Evolutionary conservation across 2,329 filamentous ascomycete species (phyloP).

Genomic region (Cladophialophora exuberans): DNA sequence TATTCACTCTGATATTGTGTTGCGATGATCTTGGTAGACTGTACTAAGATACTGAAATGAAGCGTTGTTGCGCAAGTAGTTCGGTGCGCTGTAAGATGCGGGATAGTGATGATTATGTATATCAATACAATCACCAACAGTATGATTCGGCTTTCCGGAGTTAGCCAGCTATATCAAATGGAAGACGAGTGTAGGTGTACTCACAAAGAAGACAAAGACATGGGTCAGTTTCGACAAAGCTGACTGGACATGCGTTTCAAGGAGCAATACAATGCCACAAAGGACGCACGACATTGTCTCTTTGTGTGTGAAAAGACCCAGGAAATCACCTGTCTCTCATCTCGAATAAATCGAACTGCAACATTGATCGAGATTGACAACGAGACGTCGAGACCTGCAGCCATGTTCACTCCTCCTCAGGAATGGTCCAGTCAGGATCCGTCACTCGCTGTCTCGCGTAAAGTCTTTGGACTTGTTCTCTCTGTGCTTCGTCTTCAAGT

Average conservation of each 20-base stretch:
- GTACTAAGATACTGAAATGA: no score
- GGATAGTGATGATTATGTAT: no score
- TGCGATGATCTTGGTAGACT: no score
- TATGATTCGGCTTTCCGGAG: background rate
- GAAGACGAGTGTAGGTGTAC: background rate
- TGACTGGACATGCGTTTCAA: no score
- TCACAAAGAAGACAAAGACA: background rate
- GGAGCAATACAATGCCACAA: no score
- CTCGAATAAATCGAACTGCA: no score
- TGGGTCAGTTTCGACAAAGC: background rate
- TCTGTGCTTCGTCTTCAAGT: slow-evolving; percentile 24
- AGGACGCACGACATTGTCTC: no score
- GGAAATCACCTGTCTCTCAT: no score
- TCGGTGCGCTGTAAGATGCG: no score
- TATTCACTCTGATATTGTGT: no score
- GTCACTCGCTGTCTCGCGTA: slow-evolving; percentile 16
- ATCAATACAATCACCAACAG: no score
- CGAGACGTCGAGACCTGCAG: background rate
- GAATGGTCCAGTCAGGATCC: background rate
- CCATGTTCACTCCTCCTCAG: background rate
- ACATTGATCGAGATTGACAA: background rate
- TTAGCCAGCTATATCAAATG: slow-evolving; percentile 1
- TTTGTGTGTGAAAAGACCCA: background rate
- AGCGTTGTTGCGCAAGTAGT: no score
- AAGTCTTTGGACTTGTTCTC: slow-evolving; percentile 19